A percentile compares a stretch with the other conserved stretches of the same genome.
Conservation (phyloP, 805 yeast genomes). For the Candida verbasci region DNA sequence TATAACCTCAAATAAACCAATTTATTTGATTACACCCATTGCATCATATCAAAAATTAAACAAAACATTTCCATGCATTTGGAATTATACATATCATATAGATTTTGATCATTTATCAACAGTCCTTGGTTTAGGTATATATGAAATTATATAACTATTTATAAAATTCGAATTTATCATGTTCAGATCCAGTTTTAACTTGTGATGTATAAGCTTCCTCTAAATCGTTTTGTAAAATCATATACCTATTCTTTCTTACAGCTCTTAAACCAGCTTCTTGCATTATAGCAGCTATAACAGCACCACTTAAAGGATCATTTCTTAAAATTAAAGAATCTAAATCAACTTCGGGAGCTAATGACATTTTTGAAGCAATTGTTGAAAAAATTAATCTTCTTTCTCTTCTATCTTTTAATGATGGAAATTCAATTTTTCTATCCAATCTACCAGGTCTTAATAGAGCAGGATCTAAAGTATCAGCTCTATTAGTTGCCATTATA, state of each 20-base stretch:
- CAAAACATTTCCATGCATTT: conserved; percentile 15
- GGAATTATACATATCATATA: conserved; percentile 44
- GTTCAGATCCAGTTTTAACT: conserved; percentile 93
- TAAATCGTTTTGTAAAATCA: conserved; percentile 90
- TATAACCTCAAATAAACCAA: conserved; percentile 3
- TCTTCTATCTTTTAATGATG: conserved; percentile 92
- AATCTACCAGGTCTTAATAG: conserved; percentile 96
- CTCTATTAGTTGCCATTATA: conserved; percentile 98
- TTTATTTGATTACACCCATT: conserved; percentile 35
- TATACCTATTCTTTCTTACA: conserved; percentile 95
- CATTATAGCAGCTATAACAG: conserved; percentile 97
- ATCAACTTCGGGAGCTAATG: conserved; percentile 96
- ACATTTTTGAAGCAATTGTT: conserved; percentile 96
- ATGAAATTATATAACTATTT: conserved; percentile 49
- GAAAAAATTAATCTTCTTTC: conserved; percentile 95
- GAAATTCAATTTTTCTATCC: conserved; percentile 97
- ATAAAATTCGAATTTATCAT: conserved; percentile 96
- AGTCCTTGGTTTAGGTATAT: conserved; percentile 62
- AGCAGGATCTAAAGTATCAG: conserved; percentile 99
- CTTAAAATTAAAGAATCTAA: conserved; percentile 90
- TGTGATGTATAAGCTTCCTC: conserved; percentile 98
- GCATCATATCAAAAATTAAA: conserved; percentile 27
- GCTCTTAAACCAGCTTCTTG: conserved; percentile 99
- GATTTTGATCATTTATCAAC: conserved; percentile 74
- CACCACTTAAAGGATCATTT: conserved; percentile 96